A percentile compares a stretch with the other conserved stretches of the same genome.
Conservation (phyloP, 441 rosid species). For the Biscutella auriculata region DNA sequence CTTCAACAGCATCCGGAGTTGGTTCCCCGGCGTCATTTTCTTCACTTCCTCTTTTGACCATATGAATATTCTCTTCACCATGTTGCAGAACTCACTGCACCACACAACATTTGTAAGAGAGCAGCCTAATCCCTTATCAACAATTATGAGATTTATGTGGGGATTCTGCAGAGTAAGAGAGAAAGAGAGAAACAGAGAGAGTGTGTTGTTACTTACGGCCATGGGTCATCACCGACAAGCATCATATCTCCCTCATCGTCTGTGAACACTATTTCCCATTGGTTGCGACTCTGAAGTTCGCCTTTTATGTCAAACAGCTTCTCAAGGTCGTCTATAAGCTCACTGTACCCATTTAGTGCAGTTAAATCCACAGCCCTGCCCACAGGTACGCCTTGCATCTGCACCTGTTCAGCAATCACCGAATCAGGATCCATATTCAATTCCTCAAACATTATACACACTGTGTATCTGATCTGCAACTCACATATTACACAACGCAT, state of each 20-base stretch:
- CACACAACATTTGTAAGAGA: background rate
- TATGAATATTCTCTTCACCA: slow-evolving; percentile 60
- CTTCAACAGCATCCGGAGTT: slow-evolving; percentile 27
- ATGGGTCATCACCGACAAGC: slow-evolving; percentile 66
- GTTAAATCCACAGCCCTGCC: slow-evolving; percentile 62
- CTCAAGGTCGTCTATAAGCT: slow-evolving; percentile 53
- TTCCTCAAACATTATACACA: background rate
- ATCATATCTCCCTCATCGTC: slow-evolving; percentile 73
- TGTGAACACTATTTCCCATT: slow-evolving; percentile 62
- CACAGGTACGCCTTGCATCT: slow-evolving; percentile 61
- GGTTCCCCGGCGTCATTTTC: slow-evolving; percentile 45
- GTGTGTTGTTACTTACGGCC: slow-evolving; percentile 56
- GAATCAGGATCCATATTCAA: background rate
- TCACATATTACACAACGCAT: background rate
- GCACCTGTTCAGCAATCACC: slow-evolving; percentile 33
- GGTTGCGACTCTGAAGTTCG: slow-evolving; percentile 32
- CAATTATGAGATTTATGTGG: background rate
- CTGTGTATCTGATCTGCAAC: background rate
- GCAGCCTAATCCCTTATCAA: no score
- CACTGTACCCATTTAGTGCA: slow-evolving; percentile 35
- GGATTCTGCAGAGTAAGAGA: background rate
- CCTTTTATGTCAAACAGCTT: slow-evolving; percentile 53
- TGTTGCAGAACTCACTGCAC: slow-evolving; percentile 57
- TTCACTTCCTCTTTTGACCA: slow-evolving; percentile 60
- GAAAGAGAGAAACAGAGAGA: no score